Evolutionary conservation across 2,329 filamentous ascomycete species (phyloP), one percentile per base, ranked within the genome.

Genomic region (Hirsutella rhossiliensis): DNA sequence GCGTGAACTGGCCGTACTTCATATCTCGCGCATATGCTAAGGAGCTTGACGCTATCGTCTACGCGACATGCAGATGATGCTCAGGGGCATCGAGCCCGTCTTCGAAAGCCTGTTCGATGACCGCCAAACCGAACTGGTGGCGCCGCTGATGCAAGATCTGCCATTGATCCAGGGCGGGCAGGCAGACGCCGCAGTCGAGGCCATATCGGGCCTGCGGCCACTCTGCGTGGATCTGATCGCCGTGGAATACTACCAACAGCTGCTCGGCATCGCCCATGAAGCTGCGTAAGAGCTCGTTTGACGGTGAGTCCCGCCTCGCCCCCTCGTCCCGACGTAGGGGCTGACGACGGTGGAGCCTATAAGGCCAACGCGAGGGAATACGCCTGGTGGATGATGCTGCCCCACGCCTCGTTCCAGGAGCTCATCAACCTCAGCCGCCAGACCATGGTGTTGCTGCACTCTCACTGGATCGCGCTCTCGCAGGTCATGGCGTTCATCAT

Each of bases 371-470:
- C 62, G 37, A 58, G 63, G 43, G 71, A 75, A 50, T 76, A 74
- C 53, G 63, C 55, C 4, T 78, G 73, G 74, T 77, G 73, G 73
- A 76, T 76, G 64, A 64, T 72, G 55, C 63, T 78, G 9, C 68
- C 72, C 9, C 73, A 77, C 49, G 62, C 64, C 31, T 60, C 66
- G 40, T 77, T 78, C 55, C 66, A 71, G 48, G 60, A 62, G 42
- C 56, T 78, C 43, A 64, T 76, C 49, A 66, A 75, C 53, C 58
- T 66, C 27, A 50, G 52, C 27, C 69, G 68, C 52, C 71, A 71
- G 52, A 60, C 65, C 15, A 65, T 68, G 45, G 44, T 70, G 34
- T 57, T 78, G 28, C 60, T 78, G 37, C 68, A 68, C 30, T 52
- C 72, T 41, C 73, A 78, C 57, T 77, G 74, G 72, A 67, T 76